Conservation (phyloP, 345 rosid genomes). For the Rhizophora mangle region DNA sequence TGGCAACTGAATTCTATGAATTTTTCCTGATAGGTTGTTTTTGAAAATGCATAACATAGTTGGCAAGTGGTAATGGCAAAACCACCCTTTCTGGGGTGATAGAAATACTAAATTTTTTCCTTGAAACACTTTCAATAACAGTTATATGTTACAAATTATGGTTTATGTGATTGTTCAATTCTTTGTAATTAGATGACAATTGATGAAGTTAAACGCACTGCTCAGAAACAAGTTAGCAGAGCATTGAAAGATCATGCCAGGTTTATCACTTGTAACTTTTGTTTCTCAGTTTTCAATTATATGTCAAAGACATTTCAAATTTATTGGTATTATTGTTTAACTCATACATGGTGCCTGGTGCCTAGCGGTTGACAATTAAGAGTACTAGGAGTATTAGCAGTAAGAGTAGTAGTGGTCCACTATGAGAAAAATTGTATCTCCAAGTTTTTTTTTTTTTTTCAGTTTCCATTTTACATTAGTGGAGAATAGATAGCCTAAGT, state of each 20-base stretch:
- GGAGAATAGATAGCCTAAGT: no score
- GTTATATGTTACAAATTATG: no score
- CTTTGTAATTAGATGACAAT: slow-evolving; percentile 69
- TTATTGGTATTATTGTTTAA: neutral
- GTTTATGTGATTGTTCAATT: slow-evolving; percentile 17
- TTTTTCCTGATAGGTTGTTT: neutral
- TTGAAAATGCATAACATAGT: neutral
- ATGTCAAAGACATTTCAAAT: neutral
- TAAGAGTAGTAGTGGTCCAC: no score
- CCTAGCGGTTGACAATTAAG: no score
- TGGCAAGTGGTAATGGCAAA: neutral
- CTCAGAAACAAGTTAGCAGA: slow-evolving; percentile 85
- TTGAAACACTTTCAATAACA: no score
- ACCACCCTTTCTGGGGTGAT: neutral
- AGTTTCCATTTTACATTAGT: no score
- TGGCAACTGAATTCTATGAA: neutral
- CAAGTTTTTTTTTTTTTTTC: no score
- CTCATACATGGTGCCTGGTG: no score
- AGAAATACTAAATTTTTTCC: no score
- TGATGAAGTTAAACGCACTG: slow-evolving; percentile 92
- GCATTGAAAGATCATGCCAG: slow-evolving; percentile 91
- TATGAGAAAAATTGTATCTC: no score
- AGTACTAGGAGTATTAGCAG: no score
- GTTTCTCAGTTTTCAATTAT: neutral
- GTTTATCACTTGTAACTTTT: slow-evolving; percentile 30